Conservation (phyloP, 495 filamentous ascomycete genomes). For the Endocarpon pusillum region DNA sequence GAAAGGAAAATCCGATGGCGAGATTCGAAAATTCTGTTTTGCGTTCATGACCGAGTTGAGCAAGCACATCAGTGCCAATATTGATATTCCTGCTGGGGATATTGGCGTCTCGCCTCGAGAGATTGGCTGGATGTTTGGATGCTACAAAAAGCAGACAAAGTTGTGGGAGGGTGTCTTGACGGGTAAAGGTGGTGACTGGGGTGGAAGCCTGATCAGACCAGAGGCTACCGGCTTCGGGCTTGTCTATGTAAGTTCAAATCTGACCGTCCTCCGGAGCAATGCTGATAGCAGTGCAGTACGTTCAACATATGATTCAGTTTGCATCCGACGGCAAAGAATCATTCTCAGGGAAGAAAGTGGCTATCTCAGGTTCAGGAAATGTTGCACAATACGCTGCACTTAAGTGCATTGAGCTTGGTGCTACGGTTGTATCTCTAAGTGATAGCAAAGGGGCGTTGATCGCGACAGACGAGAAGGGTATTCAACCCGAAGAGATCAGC, state of each 20-base stretch:
- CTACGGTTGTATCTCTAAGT: conserved; percentile 81
- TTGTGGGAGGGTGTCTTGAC: conserved; percentile 91
- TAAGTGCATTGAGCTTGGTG: conserved; percentile 92
- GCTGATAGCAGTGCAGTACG: conserved; percentile 34
- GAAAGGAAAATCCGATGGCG: conserved; percentile 93
- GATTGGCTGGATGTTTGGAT: conserved; percentile 88
- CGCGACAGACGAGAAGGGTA: conserved; percentile 40
- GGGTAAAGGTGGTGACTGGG: conserved; percentile 86
- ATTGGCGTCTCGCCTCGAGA: conserved; percentile 83
- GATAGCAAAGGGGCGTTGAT: conserved; percentile 78
- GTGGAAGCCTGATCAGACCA: conserved; percentile 84
- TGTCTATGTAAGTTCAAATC: conserved; percentile 46
- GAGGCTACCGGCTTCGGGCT: conserved; percentile 96
- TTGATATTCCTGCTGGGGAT: conserved; percentile 87
- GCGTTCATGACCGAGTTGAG: conserved; percentile 89
- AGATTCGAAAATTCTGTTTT: conserved; percentile 95
- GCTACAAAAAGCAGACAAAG: conserved; percentile 79
- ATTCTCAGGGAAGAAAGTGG: conserved; percentile 84
- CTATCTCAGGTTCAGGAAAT: conserved; percentile 94
- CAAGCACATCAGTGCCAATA: conserved; percentile 92
- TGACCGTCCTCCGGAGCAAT: neutral
- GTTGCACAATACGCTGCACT: conserved; percentile 96
- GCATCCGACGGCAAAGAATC: conserved; percentile 62
- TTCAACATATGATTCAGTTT: conserved; percentile 88
- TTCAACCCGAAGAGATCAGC: conserved; percentile 63